phyloP scores from a whole-genome alignment of 1,284 basidiomycete species.

The Sporisorium sorghi region DNA sequence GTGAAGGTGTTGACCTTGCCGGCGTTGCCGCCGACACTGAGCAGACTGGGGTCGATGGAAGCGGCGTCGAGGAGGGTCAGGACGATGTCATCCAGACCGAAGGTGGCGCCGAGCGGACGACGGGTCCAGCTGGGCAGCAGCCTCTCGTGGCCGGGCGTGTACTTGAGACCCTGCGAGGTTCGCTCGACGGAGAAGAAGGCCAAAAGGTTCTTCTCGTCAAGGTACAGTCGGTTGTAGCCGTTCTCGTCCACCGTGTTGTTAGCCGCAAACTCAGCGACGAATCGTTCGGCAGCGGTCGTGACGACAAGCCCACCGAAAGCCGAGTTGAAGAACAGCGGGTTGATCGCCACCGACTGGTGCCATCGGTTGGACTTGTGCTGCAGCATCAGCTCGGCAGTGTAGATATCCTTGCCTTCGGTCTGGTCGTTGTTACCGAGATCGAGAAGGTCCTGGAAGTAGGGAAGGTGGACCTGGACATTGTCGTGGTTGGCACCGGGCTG shows the following conservation, averaged over 20 bases:
- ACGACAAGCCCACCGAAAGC: constrained; percentile 56
- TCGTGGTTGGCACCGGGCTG: constrained; percentile 50
- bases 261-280: constrained; percentile 56
- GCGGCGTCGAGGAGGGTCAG: constrained; percentile 48
- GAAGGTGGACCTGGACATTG: constrained; percentile 44
- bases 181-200: constrained; percentile 54
- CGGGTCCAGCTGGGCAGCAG: constrained; percentile 45
- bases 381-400: constrained; percentile 49
- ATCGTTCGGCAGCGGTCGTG: constrained; percentile 55
- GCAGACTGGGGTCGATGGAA: constrained; percentile 39
- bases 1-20: constrained; percentile 58
- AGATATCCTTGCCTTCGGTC: constrained; percentile 49
- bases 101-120: constrained; percentile 49
- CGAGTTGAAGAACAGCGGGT: constrained; percentile 56
- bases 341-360: constrained; percentile 47
- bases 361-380: constrained; percentile 51
- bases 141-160: constrained; percentile 58
- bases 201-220: constrained; percentile 57
- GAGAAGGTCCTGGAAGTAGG: constrained; percentile 58
- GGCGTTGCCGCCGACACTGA: constrained; percentile 54
- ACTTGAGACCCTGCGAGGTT: constrained; percentile 34
- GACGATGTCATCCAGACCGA: constrained; percentile 56
- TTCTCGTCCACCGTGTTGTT: constrained; percentile 56
- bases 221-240: constrained; percentile 57
- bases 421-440: constrained; percentile 48